Percentiles rank a stretch among this genome's conserved stretches.
phyloP scores from a whole-genome alignment of 169 alveolate species.

The Plasmodium gonderi region DNA sequence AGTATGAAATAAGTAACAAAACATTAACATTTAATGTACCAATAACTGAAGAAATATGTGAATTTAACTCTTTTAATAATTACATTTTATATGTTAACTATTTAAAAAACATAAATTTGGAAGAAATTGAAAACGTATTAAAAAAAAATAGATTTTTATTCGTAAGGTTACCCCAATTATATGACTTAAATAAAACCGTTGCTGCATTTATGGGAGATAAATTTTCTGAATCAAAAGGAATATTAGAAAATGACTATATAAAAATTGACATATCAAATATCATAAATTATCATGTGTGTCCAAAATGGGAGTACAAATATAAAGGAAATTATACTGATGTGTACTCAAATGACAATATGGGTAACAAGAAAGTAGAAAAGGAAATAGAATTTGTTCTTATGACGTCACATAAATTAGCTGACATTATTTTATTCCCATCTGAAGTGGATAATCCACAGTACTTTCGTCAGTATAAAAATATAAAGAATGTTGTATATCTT shows the following conservation, averaged over 20 bases:
- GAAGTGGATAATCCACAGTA: background rate
- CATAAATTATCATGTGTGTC: background rate
- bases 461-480: slow-evolving; percentile 9
- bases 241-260: slow-evolving; percentile 47
- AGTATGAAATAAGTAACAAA: slow-evolving; percentile 9
- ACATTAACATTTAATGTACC: slow-evolving; percentile 22
- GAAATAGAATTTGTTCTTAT: slow-evolving; percentile 10
- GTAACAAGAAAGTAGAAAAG: background rate
- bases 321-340: background rate
- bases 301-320: background rate
- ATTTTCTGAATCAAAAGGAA: slow-evolving; percentile 12
- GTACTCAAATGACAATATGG: background rate
- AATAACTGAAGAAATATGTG: slow-evolving; percentile 30
- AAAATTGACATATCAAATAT: slow-evolving; percentile 12
- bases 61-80: slow-evolving; percentile 16
- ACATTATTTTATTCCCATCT: slow-evolving; percentile 18
- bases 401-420: slow-evolving; percentile 34
- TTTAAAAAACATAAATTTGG: background rate
- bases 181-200: background rate
- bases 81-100: slow-evolving; percentile 20
- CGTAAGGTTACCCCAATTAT: background rate
- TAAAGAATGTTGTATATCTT: slow-evolving; percentile 40
- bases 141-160: slow-evolving; percentile 4
- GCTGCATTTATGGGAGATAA: slow-evolving; percentile 44
- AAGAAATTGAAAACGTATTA: background rate